Conservation (phyloP, 345 rosid genomes). For the Acer yangbiense region DNA sequence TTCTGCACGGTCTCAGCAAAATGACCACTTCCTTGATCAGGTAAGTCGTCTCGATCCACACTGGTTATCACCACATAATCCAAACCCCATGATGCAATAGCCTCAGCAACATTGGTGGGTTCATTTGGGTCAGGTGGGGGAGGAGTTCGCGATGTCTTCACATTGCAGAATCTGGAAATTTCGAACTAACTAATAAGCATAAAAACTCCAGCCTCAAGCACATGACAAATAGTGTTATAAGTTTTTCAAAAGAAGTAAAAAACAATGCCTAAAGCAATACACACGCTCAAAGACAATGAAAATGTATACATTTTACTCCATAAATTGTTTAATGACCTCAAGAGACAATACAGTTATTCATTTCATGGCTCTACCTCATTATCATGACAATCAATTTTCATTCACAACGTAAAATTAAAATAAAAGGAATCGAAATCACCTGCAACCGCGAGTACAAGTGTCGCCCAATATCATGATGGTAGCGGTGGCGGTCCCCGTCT, state of each 20-base stretch:
- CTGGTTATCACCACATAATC: slow-evolving; percentile 93
- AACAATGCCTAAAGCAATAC: no score
- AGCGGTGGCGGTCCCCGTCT: slow-evolving; percentile 96
- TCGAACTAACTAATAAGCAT: background rate
- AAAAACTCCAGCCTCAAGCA: no score
- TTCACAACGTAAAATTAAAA: background rate
- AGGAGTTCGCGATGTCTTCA: slow-evolving; percentile 91
- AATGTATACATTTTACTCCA: background rate
- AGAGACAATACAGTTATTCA: background rate
- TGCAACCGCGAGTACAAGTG: slow-evolving; percentile 96
- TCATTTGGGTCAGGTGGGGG: slow-evolving; percentile 95
- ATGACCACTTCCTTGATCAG: slow-evolving; percentile 89
- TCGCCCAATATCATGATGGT: slow-evolving; percentile 97
- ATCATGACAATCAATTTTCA: background rate
- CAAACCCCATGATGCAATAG: slow-evolving; percentile 95
- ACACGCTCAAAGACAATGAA: background rate
- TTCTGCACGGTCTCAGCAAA: slow-evolving; percentile 78
- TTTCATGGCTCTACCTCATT: background rate
- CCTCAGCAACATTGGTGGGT: slow-evolving; percentile 90
- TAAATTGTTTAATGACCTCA: background rate
- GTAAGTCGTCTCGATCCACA: slow-evolving; percentile 86
- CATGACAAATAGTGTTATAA: no score
- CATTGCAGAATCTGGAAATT: slow-evolving; percentile 76
- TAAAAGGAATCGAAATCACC: slow-evolving; percentile 32
- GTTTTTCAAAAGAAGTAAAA: no score